Conservation (phyloP, 176 grass and related monocot genomes). For the Aegilops sharonensis region DNA sequence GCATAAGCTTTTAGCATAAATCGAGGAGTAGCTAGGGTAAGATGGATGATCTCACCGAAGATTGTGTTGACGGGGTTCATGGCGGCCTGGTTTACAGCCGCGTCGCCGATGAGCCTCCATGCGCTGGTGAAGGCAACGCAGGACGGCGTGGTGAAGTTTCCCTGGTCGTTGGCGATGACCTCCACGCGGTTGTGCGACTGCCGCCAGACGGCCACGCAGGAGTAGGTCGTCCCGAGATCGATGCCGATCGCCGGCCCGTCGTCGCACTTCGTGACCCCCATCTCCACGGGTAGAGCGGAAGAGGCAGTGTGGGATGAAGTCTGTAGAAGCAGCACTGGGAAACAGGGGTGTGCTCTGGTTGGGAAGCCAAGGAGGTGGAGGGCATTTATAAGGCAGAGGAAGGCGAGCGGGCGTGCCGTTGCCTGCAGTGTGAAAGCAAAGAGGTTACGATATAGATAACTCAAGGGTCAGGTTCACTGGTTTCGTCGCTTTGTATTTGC, state of each 20-base stretch:
- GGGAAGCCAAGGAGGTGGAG: neutral
- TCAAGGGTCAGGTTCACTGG: too few species aligned
- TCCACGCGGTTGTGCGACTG: neutral
- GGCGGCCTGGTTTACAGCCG: neutral
- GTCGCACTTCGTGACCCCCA: neutral
- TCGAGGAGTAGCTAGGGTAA: neutral
- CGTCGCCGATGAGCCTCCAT: neutral
- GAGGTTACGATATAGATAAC: too few species aligned
- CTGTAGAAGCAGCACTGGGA: neutral
- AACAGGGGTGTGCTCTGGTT: neutral
- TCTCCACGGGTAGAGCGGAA: neutral
- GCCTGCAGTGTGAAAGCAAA: neutral
- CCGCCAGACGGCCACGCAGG: conserved; percentile 88
- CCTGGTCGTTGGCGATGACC: neutral
- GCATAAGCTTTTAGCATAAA: too few species aligned
- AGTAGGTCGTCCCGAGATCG: conserved; percentile 85
- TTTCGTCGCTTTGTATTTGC: too few species aligned
- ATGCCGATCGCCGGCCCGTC: conserved; percentile 86
- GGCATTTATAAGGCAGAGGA: neutral
- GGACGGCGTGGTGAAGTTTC: neutral
- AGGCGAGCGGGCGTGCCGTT: neutral
- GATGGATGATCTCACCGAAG: neutral
- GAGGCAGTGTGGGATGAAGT: neutral
- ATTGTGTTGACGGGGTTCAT: neutral
- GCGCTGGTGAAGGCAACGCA: neutral